Evolutionary conservation across 257 asterid species (phyloP).

Genomic region (Solanum megistacrolobum): DNA sequence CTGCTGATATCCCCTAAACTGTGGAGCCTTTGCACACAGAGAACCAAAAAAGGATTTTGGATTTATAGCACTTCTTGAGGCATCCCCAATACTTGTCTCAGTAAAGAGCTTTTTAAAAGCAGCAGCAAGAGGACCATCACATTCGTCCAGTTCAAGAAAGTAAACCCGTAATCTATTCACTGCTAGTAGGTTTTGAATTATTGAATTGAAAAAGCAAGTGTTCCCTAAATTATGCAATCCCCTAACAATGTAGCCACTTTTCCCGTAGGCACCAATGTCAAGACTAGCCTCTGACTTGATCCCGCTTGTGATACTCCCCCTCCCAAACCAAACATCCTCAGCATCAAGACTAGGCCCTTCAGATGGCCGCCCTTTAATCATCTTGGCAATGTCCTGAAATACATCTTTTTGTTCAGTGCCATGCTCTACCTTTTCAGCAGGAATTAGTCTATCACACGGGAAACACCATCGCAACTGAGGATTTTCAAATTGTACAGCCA

Average conservation of each 20-base stretch:
- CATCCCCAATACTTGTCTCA: slow-evolving; percentile 40
- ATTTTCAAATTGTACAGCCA: slow-evolving; percentile 58
- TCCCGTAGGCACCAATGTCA: slow-evolving; percentile 19
- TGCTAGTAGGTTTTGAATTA: slow-evolving; percentile 73
- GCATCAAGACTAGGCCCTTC: slow-evolving; percentile 39
- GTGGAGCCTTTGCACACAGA: slow-evolving; percentile 74
- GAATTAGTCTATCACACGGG: slow-evolving; percentile 41
- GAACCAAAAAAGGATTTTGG: slow-evolving; percentile 68
- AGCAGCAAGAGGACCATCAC: slow-evolving; percentile 58
- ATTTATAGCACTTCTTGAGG: slow-evolving; percentile 41
- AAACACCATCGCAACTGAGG: slow-evolving; percentile 74
- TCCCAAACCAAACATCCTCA: slow-evolving; percentile 77
- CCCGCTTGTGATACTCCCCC: slow-evolving; percentile 37
- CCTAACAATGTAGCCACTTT: slow-evolving; percentile 32
- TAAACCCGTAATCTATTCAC: slow-evolving; percentile 43
- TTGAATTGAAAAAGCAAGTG: slow-evolving; percentile 88
- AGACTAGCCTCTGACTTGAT: slow-evolving; percentile 28
- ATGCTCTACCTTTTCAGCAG: slow-evolving; percentile 41
- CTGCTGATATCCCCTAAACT: slow-evolving; percentile 84
- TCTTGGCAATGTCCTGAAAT: slow-evolving; percentile 46
- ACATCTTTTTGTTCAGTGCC: slow-evolving; percentile 26
- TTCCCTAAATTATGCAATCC: slow-evolving; percentile 90
- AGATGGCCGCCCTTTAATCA: slow-evolving; percentile 38
- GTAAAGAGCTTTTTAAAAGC: slow-evolving; percentile 53
- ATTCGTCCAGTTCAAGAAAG: slow-evolving; percentile 43